Conservation (phyloP, 345 rosid genomes). For the Camelina neglecta region DNA sequence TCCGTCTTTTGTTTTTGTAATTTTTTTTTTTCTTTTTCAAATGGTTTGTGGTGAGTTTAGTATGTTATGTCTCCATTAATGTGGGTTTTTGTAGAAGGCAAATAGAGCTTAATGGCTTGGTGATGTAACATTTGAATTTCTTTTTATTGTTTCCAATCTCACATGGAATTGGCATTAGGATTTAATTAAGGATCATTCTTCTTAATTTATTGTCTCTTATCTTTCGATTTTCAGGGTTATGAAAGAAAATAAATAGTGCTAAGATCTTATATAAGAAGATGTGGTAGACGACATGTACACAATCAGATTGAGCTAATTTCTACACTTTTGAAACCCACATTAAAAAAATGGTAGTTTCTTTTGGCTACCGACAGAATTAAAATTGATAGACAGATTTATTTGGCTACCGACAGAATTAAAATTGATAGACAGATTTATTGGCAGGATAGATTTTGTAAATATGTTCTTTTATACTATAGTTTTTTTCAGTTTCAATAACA, state of each 20-base stretch:
- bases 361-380: no score
- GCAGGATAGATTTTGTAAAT: no score
- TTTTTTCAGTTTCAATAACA: no score
- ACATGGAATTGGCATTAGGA: conserved; percentile 13
- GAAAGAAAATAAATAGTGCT: background rate
- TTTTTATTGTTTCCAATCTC: background rate
- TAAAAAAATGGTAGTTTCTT: no score
- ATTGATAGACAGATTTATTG: no score
- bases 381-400: no score
- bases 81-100: conserved; percentile 26
- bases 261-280: no score
- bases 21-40: background rate
- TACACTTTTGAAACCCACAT: no score
- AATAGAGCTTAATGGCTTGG: conserved; percentile 28
- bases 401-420: no score
- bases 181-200: background rate
- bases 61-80: conserved; percentile 21
- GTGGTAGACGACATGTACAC: no score
- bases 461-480: no score
- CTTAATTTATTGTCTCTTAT: background rate
- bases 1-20: background rate
- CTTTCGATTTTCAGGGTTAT: background rate
- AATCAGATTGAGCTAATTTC: no score
- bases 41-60: conserved; percentile 21
- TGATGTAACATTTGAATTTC: conserved; percentile 20